These are phyloP conservation scores for Auriculariales sp. DNA, from an alignment of 768 basidiomycete genomes.

Conservation along the genomic window DNA sequence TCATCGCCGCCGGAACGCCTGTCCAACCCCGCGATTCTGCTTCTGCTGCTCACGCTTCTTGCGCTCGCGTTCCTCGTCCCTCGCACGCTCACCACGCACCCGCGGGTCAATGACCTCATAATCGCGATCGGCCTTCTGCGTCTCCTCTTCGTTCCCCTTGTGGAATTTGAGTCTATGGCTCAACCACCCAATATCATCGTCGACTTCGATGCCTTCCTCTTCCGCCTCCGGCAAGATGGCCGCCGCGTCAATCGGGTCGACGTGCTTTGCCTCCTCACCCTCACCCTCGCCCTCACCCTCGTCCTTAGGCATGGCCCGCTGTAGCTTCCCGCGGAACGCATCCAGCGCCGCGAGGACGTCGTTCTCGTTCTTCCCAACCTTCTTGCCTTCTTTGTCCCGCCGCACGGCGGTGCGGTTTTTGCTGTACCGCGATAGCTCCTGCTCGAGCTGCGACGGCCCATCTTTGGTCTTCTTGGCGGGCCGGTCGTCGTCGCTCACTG, in stretches of 20 bases:
- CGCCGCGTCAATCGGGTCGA: background rate
- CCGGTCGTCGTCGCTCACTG: conserved; percentile 35
- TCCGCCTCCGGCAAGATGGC: conserved; percentile 13
- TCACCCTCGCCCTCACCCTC: conserved; percentile 7
- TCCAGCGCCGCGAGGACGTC: conserved; percentile 54
- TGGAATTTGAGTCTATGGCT: conserved; percentile 59
- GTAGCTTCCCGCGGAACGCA: conserved; percentile 59
- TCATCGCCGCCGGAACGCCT: background rate
- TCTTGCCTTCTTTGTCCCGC: conserved; percentile 31
- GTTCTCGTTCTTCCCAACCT: conserved; percentile 50
- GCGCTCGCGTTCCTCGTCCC: conserved; percentile 63
- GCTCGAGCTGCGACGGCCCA: conserved; percentile 54
- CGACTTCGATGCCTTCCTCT: conserved; percentile 54
- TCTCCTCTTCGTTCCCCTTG: conserved; percentile 66
- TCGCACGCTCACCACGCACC: conserved; percentile 53
- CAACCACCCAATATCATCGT: conserved; percentile 64
- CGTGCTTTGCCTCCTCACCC: conserved; percentile 10
- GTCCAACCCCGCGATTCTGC: background rate
- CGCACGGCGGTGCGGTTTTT: conserved; percentile 38
- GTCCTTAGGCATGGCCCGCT: conserved; percentile 24
- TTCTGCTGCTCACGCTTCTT: conserved; percentile 20
- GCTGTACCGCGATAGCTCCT: conserved; percentile 71
- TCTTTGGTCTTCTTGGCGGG: conserved; percentile 40
- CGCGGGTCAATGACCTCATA: conserved; percentile 85
- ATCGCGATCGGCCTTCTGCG: conserved; percentile 62